Percentiles rank a stretch among this genome's conserved stretches.
Conservation (phyloP, 192 early-diverging fungal genomes). For the Obelidium mucronatum region DNA sequence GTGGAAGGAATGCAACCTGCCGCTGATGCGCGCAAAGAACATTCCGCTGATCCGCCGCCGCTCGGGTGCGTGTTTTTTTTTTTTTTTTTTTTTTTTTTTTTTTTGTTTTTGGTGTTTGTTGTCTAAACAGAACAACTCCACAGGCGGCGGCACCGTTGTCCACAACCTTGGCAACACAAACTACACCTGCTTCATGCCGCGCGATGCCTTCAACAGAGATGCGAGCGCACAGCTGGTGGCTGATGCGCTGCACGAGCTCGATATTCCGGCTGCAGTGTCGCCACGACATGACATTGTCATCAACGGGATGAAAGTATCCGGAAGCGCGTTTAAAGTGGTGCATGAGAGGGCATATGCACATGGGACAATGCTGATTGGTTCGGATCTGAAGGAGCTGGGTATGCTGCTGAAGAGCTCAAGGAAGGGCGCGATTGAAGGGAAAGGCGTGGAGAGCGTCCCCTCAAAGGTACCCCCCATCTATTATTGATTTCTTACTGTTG, state of each 20-base stretch:
- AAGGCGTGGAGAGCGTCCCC: slow-evolving; percentile 91
- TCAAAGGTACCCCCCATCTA: slow-evolving; percentile 83
- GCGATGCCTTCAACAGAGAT: slow-evolving; percentile 79
- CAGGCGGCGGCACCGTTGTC: slow-evolving; percentile 91
- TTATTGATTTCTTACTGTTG: no score
- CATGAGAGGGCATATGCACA: slow-evolving; percentile 88
- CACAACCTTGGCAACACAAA: slow-evolving; percentile 97
- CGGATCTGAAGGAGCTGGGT: slow-evolving; percentile 70
- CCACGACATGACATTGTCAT: slow-evolving; percentile 82
- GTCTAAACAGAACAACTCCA: no score
- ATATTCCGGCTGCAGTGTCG: slow-evolving; percentile 84
- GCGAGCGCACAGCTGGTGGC: slow-evolving; percentile 79
- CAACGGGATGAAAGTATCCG: slow-evolving; percentile 86
- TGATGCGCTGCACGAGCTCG: slow-evolving; percentile 75
- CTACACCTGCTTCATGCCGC: slow-evolving; percentile 94
- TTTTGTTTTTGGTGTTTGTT: no score
- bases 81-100: no score
- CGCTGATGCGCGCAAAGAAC: slow-evolving; percentile 64
- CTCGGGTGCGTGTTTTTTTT: no score
- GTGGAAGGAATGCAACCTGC: slow-evolving; percentile 92
- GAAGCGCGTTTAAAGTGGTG: slow-evolving; percentile 93
- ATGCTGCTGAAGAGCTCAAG: slow-evolving; percentile 69
- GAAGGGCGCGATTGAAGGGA: slow-evolving; percentile 80
- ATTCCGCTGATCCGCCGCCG: slow-evolving; percentile 88
- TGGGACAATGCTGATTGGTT: slow-evolving; percentile 97